Percentiles rank a stretch among this genome's conserved stretches.
phyloP scores from a whole-genome alignment of 176 grass and related monocot species.

The Phyllostachys edulis region DNA sequence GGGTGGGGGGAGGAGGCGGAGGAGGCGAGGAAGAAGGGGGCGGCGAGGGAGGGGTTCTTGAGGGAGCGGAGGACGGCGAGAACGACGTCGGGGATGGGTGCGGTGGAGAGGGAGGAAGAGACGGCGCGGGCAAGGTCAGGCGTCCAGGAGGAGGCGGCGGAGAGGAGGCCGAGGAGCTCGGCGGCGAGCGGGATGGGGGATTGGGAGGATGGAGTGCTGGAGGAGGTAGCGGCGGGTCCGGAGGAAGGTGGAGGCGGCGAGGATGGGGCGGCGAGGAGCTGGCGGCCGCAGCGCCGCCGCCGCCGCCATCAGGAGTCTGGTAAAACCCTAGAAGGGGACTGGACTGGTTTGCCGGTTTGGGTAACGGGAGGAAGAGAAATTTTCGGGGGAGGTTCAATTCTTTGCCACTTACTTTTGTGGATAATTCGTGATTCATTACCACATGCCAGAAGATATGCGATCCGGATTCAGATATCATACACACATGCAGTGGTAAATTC shows the following conservation, averaged over 20 bases:
- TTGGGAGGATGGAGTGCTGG: not conserved
- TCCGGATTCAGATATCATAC: too few species aligned
- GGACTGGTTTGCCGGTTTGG: not conserved
- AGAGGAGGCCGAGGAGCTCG: conserved; percentile 55
- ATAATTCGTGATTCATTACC: too few species aligned
- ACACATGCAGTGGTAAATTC: too few species aligned
- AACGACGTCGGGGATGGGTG: conserved; percentile 39
- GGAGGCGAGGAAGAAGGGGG: conserved; percentile 66
- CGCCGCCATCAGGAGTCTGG: conserved; percentile 1
- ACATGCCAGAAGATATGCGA: too few species aligned
- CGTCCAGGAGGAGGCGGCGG: conserved; percentile 49
- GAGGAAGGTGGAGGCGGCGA: not conserved
- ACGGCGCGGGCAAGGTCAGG: conserved; percentile 49
- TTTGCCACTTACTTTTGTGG: too few species aligned
- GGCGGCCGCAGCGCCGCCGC: conserved; percentile 38
- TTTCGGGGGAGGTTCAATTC: too few species aligned
- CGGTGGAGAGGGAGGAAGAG: conserved; percentile 47
- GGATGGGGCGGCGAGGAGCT: not conserved
- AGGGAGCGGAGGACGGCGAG: conserved; percentile 55
- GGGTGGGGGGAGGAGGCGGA: conserved; percentile 38
- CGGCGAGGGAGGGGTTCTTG: conserved; percentile 54
- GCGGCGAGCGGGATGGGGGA: not conserved
- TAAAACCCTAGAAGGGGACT: conserved; percentile 37
- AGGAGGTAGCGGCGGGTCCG: not conserved
- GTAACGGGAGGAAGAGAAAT: too few species aligned